phyloP scores from a whole-genome alignment of 495 filamentous ascomycete genomes.

The Thermochaetoides thermophila region DNA sequence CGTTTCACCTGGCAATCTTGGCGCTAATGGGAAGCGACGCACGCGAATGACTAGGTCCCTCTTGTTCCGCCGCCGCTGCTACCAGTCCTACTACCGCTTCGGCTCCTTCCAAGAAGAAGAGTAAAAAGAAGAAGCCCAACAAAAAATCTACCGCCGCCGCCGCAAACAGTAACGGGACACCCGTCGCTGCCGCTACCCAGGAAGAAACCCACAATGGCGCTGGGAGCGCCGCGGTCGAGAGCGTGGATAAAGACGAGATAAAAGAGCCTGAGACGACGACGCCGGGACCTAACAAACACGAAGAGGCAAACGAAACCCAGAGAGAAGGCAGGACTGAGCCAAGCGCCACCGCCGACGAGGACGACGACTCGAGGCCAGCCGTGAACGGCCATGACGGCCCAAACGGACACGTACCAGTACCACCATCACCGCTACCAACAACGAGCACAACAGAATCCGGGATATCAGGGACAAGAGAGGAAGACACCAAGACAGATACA shows the following conservation, averaged over 20 bases:
- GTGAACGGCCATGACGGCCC: conserved; percentile 20
- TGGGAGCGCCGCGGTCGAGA: conserved; percentile 18
- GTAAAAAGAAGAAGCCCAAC: conserved; percentile 56
- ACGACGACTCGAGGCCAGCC: conserved; percentile 1
- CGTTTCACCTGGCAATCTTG: no score
- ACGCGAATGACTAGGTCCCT: conserved; percentile 5
- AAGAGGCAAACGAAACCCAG: no score
- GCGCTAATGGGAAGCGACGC: conserved; percentile 13
- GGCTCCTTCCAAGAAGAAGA: conserved; percentile 9
- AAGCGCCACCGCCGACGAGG: not conserved
- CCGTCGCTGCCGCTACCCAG: conserved; percentile 5
- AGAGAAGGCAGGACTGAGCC: no score
- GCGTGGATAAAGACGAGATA: conserved; percentile 14
- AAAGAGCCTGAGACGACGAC: not conserved
- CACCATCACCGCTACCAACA: no score
- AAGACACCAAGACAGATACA: no score
- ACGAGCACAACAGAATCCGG: conserved; percentile 9
- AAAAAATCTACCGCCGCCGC: conserved; percentile 26
- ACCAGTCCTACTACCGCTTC: no score
- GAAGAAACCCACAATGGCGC: conserved; percentile 23
- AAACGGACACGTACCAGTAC: conserved; percentile 17
- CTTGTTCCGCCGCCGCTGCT: conserved; percentile 4
- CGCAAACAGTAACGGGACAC: conserved; percentile 8
- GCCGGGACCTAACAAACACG: no score
- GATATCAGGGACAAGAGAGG: conserved; percentile 5